A percentile compares a stretch with the other conserved stretches of the same genome.
Conservation (phyloP, 805 yeast species). For the Dipodascus geniculatus region DNA sequence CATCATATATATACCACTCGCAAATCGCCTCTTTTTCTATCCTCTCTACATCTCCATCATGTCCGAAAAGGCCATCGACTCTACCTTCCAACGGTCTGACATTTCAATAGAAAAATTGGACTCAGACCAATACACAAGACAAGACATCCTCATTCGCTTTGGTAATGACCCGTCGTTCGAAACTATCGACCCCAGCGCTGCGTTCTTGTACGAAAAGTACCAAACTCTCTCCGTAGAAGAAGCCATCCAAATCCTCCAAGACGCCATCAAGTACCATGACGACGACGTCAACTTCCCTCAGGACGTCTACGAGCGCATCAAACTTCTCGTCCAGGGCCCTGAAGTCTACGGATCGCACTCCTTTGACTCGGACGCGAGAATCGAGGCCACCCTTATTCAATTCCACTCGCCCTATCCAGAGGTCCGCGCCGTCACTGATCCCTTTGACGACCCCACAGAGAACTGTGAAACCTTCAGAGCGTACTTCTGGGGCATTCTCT, state of each 20-base stretch:
- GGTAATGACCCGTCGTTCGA: not conserved
- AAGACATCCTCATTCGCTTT: not conserved
- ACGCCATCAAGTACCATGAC: not conserved
- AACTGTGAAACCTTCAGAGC: conserved; percentile 42
- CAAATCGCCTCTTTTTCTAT: too few species aligned
- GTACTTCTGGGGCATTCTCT: conserved; percentile 38
- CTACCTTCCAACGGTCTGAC: too few species aligned
- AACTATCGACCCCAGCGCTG: not conserved
- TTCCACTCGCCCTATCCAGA: conserved; percentile 47
- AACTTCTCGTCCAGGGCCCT: conserved; percentile 11
- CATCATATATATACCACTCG: too few species aligned
- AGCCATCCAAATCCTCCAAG: not conserved
- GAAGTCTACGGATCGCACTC: conserved; percentile 7
- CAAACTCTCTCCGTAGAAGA: not conserved
- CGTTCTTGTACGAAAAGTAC: conserved; percentile 11
- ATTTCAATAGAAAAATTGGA: too few species aligned
- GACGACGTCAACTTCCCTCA: not conserved
- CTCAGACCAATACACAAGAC: too few species aligned
- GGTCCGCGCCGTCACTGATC: conserved; percentile 39
- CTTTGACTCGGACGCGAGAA: conserved; percentile 24
- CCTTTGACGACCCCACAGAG: conserved; percentile 33
- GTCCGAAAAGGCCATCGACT: too few species aligned
- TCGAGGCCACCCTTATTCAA: conserved; percentile 32
- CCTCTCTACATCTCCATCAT: too few species aligned
- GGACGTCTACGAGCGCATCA: not conserved